A percentile compares a stretch with the other conserved stretches of the same genome.
phyloP scores from a whole-genome alignment of 495 filamentous ascomycete species.

The Hyaloscypha finlandica region DNA sequence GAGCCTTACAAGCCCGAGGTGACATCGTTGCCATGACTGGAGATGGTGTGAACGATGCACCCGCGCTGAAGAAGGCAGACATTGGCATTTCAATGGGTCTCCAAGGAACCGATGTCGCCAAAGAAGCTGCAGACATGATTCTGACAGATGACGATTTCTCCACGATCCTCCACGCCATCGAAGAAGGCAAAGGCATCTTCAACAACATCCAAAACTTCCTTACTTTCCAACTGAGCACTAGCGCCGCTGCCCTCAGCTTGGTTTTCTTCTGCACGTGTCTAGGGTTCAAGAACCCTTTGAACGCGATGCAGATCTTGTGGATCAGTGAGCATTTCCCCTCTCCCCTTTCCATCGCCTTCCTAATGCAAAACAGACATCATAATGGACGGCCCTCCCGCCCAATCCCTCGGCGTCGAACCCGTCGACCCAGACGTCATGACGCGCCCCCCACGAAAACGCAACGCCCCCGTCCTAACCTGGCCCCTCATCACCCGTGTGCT shows the following conservation, averaged over 20 bases:
- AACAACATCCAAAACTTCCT: constrained; percentile 99
- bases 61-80: constrained; percentile 94
- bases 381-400: constrained; percentile 97
- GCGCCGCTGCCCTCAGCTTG: constrained; percentile 87
- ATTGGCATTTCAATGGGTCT: constrained; percentile 97
- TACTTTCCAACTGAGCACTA: constrained; percentile 97
- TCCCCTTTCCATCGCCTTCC: background rate
- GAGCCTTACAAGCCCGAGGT: constrained; percentile 85
- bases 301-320: constrained; percentile 99
- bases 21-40: constrained; percentile 99
- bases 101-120: constrained; percentile 94
- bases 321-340: constrained; percentile 72
- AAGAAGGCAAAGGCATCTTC: constrained; percentile 98
- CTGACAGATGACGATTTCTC: constrained; percentile 97
- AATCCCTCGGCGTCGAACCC: constrained; percentile 94
- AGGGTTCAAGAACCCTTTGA: constrained; percentile 91
- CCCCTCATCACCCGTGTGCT: constrained; percentile 80
- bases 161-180: constrained; percentile 92
- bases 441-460: constrained; percentile 80
- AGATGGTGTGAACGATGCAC: constrained; percentile 97
- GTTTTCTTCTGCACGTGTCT: constrained; percentile 90
- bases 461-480: constrained; percentile 83
- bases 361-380: constrained; percentile 74
- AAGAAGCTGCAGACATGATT: constrained; percentile 99
- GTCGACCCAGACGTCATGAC: constrained; percentile 95